phyloP scores from a whole-genome alignment of 768 basidiomycete species.

The Neoboletus brunneissimus region DNA sequence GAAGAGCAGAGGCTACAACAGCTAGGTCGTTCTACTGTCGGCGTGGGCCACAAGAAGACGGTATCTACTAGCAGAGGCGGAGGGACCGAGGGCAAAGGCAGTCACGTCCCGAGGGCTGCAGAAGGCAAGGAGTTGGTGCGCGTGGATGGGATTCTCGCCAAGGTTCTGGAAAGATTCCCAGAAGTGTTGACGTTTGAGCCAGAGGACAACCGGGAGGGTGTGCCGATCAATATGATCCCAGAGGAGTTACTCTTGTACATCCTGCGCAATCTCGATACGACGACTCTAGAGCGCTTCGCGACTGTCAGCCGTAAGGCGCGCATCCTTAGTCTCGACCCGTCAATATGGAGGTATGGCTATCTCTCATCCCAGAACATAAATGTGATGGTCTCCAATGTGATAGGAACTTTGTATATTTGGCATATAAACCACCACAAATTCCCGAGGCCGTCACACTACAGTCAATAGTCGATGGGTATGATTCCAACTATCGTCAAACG shows the following conservation, averaged over 20 bases:
- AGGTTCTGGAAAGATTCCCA: slow-evolving; percentile 50
- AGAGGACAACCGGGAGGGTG: slow-evolving; percentile 59
- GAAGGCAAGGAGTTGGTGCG: slow-evolving; percentile 25
- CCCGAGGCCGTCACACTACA: slow-evolving; percentile 47
- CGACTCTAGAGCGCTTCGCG: slow-evolving; percentile 76
- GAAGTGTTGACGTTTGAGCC: slow-evolving; percentile 56
- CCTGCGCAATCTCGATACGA: slow-evolving; percentile 62
- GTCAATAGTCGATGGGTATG: slow-evolving; percentile 49
- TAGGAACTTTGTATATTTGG: slow-evolving; percentile 60
- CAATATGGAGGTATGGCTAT: slow-evolving; percentile 68
- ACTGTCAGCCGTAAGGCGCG: slow-evolving; percentile 70
- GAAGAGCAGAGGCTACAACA: slow-evolving; percentile 42
- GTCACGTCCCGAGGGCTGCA: slow-evolving; percentile 64
- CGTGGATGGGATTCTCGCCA: slow-evolving; percentile 44
- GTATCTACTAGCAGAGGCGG: slow-evolving; percentile 73
- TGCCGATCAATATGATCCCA: slow-evolving; percentile 60
- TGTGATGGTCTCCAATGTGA: slow-evolving; percentile 7
- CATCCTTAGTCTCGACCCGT: slow-evolving; percentile 62
- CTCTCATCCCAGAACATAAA: not conserved
- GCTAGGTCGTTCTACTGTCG: not conserved
- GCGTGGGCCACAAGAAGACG: slow-evolving; percentile 64
- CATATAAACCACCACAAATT: slow-evolving; percentile 79
- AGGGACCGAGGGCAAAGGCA: slow-evolving; percentile 62
- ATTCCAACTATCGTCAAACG: slow-evolving; percentile 67
- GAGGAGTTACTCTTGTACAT: slow-evolving; percentile 73